Percentiles rank a stretch among this genome's conserved stretches.
These are phyloP conservation scores for Aspergillus sp. DNA, from an alignment of 2,329 filamentous ascomycete genomes.

Conservation along the genomic window DNA sequence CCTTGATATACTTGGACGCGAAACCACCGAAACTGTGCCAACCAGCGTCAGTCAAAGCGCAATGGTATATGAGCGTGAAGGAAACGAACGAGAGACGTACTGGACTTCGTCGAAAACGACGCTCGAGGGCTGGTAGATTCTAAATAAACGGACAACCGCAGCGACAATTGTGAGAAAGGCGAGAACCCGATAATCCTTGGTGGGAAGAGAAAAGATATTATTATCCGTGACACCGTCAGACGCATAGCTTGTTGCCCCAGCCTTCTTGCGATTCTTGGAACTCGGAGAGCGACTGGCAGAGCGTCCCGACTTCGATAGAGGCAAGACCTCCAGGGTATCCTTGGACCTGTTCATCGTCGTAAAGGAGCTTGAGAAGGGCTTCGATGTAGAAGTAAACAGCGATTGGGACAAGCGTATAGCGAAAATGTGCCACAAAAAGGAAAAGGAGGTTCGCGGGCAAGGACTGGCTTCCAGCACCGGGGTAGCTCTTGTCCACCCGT, in stretches of 20 bases:
- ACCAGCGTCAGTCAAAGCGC: slow-evolving; percentile 2
- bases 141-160: slow-evolving; percentile 75
- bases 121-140: slow-evolving; percentile 90
- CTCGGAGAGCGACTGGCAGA: slow-evolving; percentile 34
- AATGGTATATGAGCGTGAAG: background rate
- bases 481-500: slow-evolving; percentile 9
- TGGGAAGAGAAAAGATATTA: slow-evolving; percentile 80
- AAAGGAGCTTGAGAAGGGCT: slow-evolving; percentile 3
- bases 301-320: slow-evolving; percentile 25
- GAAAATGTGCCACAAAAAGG: slow-evolving; percentile 6
- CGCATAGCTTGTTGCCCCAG: slow-evolving; percentile 33
- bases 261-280: slow-evolving; percentile 29
- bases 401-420: slow-evolving; percentile 2
- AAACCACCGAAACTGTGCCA: slow-evolving; percentile 81
- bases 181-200: slow-evolving; percentile 73
- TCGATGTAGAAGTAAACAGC: slow-evolving; percentile 6
- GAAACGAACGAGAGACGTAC: slow-evolving; percentile 48
- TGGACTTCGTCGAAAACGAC: slow-evolving; percentile 99
- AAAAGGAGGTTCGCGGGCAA: slow-evolving; percentile 3
- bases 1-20: slow-evolving; percentile 98
- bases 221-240: slow-evolving; percentile 63
- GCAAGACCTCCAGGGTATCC: slow-evolving; percentile 30
- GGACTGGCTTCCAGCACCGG: slow-evolving; percentile 11
- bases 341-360: slow-evolving; percentile 25
- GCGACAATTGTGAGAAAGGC: slow-evolving; percentile 65